Evolutionary conservation across 2,329 filamentous ascomycete genomes (phyloP).

Genomic region (Aspergillus pseudonomiae): DNA sequence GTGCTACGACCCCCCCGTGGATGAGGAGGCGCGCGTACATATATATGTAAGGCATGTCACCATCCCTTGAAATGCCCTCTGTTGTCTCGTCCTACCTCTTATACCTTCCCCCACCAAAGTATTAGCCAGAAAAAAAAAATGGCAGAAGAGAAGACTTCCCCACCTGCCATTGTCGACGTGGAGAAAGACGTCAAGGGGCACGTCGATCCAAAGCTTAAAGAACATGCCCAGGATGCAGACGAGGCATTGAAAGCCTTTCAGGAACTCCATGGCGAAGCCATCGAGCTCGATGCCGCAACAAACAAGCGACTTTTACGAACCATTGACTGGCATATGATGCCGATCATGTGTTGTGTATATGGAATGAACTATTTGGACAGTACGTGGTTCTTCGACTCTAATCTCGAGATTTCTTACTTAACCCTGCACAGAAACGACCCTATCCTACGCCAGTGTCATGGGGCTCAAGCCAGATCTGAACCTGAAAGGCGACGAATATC

Average conservation of each 20-base stretch:
- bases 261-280: slow-evolving; percentile 50
- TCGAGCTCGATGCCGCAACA: slow-evolving; percentile 59
- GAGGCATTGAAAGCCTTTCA: slow-evolving; percentile 63
- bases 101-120: neutral
- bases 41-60: neutral
- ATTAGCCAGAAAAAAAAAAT: slow-evolving; percentile 3
- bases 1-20: neutral
- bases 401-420: neutral
- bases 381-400: slow-evolving; percentile 24
- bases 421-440: slow-evolving; percentile 44
- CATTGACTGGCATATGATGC: slow-evolving; percentile 67
- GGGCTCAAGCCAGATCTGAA: slow-evolving; percentile 53
- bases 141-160: slow-evolving; percentile 44
- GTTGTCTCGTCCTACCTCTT: neutral
- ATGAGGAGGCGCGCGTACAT: neutral
- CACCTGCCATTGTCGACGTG: slow-evolving; percentile 21
- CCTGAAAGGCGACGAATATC: slow-evolving; percentile 50
- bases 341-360: slow-evolving; percentile 61
- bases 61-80: neutral
- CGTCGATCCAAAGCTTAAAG: slow-evolving; percentile 43
- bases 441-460: slow-evolving; percentile 59
- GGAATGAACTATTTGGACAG: slow-evolving; percentile 61
- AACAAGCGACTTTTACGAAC: slow-evolving; percentile 61
- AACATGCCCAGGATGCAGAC: slow-evolving; percentile 62
- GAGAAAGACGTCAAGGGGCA: slow-evolving; percentile 21